Percentiles rank a stretch among this genome's conserved stretches.
Evolutionary conservation across 306 rosid species (phyloP).

Genomic region (Ziziphus jujuba): DNA sequence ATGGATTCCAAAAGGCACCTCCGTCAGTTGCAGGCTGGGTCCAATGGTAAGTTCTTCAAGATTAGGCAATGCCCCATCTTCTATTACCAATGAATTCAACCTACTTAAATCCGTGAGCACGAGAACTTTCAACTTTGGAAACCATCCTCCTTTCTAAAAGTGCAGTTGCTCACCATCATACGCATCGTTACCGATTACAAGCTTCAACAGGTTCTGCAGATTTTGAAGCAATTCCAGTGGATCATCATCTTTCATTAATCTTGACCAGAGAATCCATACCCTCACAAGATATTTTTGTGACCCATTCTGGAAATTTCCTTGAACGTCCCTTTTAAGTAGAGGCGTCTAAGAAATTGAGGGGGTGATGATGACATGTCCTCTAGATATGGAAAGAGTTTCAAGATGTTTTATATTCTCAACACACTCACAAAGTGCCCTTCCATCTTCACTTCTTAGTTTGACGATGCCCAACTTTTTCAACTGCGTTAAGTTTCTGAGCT

Average conservation of each 20-base stretch:
- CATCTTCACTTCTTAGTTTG: background rate
- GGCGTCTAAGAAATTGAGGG: background rate
- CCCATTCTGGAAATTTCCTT: slow-evolving; percentile 14
- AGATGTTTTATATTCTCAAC: slow-evolving; percentile 14
- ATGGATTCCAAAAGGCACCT: background rate
- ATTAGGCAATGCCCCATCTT: slow-evolving; percentile 5
- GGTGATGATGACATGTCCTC: slow-evolving; percentile 6
- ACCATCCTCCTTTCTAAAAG: slow-evolving; percentile 6
- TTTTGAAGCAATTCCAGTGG: background rate
- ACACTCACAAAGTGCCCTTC: background rate
- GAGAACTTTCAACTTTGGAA: slow-evolving; percentile 5
- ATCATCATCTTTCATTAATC: slow-evolving; percentile 6
- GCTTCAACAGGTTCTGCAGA: background rate
- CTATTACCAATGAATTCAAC: background rate
- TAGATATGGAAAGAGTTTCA: background rate
- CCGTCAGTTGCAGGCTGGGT: background rate
- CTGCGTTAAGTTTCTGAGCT: slow-evolving; percentile 18
- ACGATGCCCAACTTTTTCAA: slow-evolving; percentile 28
- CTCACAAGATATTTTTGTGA: background rate
- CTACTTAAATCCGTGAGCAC: background rate
- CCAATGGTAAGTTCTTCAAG: slow-evolving; percentile 4
- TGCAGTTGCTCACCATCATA: slow-evolving; percentile 6
- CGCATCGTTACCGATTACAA: background rate
- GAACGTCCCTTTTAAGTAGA: slow-evolving; percentile 9
- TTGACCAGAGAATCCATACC: background rate